phyloP scores from a whole-genome alignment of 805 yeast genomes.

The Candida loeiensis region DNA sequence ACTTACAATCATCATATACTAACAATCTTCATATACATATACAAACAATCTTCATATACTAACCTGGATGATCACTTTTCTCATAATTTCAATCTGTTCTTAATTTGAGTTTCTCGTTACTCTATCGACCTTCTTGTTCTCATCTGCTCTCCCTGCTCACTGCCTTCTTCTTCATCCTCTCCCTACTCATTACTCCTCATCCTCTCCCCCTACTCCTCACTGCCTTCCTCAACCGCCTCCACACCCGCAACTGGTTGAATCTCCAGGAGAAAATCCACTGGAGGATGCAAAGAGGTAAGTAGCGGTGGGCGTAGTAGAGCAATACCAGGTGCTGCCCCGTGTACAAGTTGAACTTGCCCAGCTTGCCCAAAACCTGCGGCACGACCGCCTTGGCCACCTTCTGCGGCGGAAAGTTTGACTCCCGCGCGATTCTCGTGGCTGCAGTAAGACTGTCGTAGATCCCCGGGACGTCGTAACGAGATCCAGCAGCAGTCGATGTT shows the following conservation, averaged over 20 bases:
- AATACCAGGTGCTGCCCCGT: conserved; percentile 22
- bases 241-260: conserved; percentile 26
- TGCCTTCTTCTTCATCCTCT: background rate
- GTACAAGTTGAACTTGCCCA: conserved; percentile 27
- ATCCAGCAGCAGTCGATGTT: conserved; percentile 10
- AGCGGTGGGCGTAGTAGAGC: conserved; percentile 16
- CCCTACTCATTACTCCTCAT: background rate
- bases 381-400: conserved; percentile 26
- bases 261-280: conserved; percentile 19
- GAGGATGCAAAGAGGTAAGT: conserved; percentile 24
- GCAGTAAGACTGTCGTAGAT: conserved; percentile 18
- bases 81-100: too few relatives aligned
- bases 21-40: too few relatives aligned
- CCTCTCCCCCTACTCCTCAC: background rate
- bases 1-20: too few relatives aligned
- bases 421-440: conserved; percentile 22
- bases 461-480: conserved; percentile 22
- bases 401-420: conserved; percentile 18
- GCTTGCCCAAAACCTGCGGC: conserved; percentile 14
- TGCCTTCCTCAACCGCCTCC: conserved; percentile 8
- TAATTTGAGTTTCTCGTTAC: too few relatives aligned
- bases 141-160: too few relatives aligned
- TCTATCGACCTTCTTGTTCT: too few relatives aligned
- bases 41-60: too few relatives aligned
- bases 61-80: too few relatives aligned